Evolutionary conservation across 495 filamentous ascomycete species (phyloP), one percentile per base, ranked within the genome.

Genomic region (Geoglossum glabrum): DNA sequence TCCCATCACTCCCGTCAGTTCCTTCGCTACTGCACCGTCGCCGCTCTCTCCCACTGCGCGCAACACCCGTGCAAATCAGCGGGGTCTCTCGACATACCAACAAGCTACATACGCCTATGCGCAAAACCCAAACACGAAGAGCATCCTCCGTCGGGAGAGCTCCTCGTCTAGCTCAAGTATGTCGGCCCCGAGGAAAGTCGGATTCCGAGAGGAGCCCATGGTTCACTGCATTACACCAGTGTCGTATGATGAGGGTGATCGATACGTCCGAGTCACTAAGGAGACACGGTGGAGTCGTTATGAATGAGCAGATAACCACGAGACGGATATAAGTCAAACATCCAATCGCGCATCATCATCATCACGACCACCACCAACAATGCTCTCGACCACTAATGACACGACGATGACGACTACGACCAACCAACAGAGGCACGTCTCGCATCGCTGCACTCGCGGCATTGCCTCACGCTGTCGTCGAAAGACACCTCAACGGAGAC

Each of bases 321-420:
- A 5, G 17, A 45, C 40, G 40, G 40, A 4, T 21, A 10, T 1
- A 45, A 21, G 31, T 4, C 31, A 11, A 4, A 34, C 4, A 34
- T 11, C 11, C 31, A 11, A 34, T 34, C 31, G n/a, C n/a, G n/a
- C 31, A 34, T 34, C 31, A 11, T 34, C 46, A 43, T 57, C 58
- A n/a, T 49, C 67, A 77, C 31, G 31, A 34, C 31, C 5, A 34
- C 31, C 5, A 34, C 31, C n/a, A n/a, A n/a, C n/a, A n/a, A n/a
- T n/a, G n/a, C n/a, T n/a, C n/a, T n/a, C n/a, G n/a, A n/a, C n/a
- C n/a, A n/a, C n/a, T n/a, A n/a, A n/a, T n/a, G n/a, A n/a, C n/a
- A n/a, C n/a, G n/a, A n/a, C n/a, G n/a, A n/a, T n/a, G n/a, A n/a
- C n/a, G n/a, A n/a, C n/a, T n/a, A n/a, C n/a, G n/a, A n/a, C n/a